phyloP scores from a whole-genome alignment of 768 basidiomycete species.

The Epithele typhae region DNA sequence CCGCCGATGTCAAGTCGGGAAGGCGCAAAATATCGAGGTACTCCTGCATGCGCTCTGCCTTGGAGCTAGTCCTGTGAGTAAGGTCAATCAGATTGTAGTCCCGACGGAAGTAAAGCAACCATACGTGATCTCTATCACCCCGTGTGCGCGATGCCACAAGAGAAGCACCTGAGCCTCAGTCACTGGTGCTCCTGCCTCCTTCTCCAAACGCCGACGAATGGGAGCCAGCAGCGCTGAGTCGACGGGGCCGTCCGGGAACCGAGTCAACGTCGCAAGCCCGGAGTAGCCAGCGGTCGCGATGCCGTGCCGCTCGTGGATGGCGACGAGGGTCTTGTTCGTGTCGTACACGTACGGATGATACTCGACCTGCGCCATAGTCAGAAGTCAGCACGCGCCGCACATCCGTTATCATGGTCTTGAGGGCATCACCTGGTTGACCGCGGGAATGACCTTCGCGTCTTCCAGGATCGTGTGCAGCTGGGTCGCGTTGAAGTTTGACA shows the following conservation, averaged over 20 bases:
- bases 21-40: slow-evolving; percentile 44
- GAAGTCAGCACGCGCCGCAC: not conserved
- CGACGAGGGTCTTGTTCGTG: slow-evolving; percentile 32
- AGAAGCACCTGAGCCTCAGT: slow-evolving; percentile 28
- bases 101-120: slow-evolving; percentile 1
- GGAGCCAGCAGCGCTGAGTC: slow-evolving; percentile 32
- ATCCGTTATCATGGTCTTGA: too few relatives aligned
- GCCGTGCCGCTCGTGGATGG: slow-evolving; percentile 29
- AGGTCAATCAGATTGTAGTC: not conserved
- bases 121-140: slow-evolving; percentile 30
- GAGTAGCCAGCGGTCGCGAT: slow-evolving; percentile 38
- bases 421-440: slow-evolving; percentile 48
- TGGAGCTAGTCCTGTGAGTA: slow-evolving; percentile 33
- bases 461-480: slow-evolving; percentile 40
- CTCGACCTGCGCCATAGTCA: slow-evolving; percentile 36
- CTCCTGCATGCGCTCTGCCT: slow-evolving; percentile 39
- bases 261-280: slow-evolving; percentile 36
- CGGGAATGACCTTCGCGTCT: slow-evolving; percentile 40
- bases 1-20: slow-evolving; percentile 26
- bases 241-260: slow-evolving; percentile 34
- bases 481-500: slow-evolving; percentile 48
- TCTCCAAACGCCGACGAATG: slow-evolving; percentile 24
- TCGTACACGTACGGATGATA: slow-evolving; percentile 50
- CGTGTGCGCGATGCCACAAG: slow-evolving; percentile 29
- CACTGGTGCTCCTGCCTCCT: slow-evolving; percentile 20